Base-by-base conservation (phyloP, 495 filamentous ascomycete genomes). In the Talaromyces wortmannii region DNA sequence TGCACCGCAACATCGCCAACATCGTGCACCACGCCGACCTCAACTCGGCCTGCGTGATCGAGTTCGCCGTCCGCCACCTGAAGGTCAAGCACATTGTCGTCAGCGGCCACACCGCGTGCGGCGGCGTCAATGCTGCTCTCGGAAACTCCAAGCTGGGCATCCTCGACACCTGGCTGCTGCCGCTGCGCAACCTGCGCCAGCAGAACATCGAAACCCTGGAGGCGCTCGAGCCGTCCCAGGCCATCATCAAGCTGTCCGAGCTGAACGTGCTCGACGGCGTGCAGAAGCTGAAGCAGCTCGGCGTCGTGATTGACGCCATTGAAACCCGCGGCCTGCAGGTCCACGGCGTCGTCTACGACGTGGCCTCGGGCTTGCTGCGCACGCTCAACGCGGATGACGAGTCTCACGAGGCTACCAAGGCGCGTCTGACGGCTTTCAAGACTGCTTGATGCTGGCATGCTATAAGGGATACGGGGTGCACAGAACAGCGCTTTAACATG, bases 1-100 rank as follows among this genome's bases (percentile, higher is more conserved):
- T 90, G 52, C 91, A 95, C 78, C 89, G 91, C 67, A 96, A 96
- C 77, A 94, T 96, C 69, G 91, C 90, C 67, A 96, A 96, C 74
- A 79, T 94, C 69, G 68, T 96, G 50, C 83, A 85, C 55, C 76
- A 86, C 11, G 82, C 81, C 62, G 91, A 96, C 68, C 79, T 95
- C 62, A 88, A 79, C 73, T 83, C 85, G 40, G 72, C 80, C 13
- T 79, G 82, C 53, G 91, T 94, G n/a, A 84, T 96, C 73, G 85
- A 91, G 62, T 96, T 87, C 66, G 86, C 90, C 55, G 88, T 95
- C 44, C 70, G 61, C 31, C 72, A 85, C 63, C 77, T 96, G 32
- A 83, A 84, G 48, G 90, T 96, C 59, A 79, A 88, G 69, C 88
- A 92, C 68, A 76, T 96, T 36, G 83, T 96, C 46, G 78, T 96